Conservation (phyloP, 352 stramenopile genomes). For the Globisporangium mamillatum region DNA sequence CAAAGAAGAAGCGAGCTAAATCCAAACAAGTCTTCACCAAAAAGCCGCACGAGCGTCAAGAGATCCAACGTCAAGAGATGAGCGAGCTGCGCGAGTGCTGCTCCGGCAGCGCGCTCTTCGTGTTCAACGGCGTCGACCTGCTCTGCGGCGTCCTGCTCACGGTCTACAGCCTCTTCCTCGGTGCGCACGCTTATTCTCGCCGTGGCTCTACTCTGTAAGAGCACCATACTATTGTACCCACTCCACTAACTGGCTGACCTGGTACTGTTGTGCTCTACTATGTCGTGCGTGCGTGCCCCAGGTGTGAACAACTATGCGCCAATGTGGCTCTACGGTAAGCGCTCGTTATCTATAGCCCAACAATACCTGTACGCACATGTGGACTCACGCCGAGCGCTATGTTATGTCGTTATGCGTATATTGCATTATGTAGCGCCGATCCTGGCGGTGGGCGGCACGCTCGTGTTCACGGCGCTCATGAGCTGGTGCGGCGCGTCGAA, state of each 20-base stretch:
- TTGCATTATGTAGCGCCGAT: conserved; percentile 34
- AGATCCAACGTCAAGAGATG: neutral
- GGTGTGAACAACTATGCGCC: conserved; percentile 64
- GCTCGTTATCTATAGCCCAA: neutral
- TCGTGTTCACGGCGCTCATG: conserved; percentile 54
- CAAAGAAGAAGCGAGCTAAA: neutral
- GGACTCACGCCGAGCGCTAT: neutral
- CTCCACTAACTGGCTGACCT: neutral
- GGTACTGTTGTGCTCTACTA: no score
- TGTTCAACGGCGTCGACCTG: conserved; percentile 80
- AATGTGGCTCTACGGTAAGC: conserved; percentile 62
- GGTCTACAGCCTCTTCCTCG: conserved; percentile 65
- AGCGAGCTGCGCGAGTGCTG: conserved; percentile 39
- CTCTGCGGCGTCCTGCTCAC: conserved; percentile 56
- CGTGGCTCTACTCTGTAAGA: neutral
- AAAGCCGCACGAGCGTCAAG: neutral
- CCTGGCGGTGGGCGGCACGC: conserved; percentile 44
- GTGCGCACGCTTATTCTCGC: conserved; percentile 12
- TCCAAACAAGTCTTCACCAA: neutral
- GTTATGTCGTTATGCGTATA: neutral
- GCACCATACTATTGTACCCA: neutral
- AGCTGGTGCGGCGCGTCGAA: conserved; percentile 63
- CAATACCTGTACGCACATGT: neutral
- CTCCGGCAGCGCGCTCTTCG: conserved; percentile 53
- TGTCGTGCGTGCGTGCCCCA: conserved; percentile 1